phyloP scores from a whole-genome alignment of 2,329 filamentous ascomycete genomes.

The Canariomyces notabilis region DNA sequence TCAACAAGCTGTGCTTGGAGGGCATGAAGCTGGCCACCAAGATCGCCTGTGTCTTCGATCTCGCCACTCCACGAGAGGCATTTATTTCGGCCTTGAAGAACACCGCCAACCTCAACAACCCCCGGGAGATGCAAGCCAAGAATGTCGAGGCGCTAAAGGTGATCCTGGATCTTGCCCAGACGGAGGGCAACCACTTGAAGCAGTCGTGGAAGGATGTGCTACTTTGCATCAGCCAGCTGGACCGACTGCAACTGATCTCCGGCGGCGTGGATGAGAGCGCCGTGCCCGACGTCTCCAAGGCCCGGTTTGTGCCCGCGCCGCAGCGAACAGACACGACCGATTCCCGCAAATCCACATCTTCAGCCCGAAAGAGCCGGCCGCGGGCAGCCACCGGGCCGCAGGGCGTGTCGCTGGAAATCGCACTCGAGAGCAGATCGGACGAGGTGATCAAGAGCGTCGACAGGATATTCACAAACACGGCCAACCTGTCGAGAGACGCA shows the following conservation, averaged over 20 bases:
- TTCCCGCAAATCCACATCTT: conserved; percentile 64
- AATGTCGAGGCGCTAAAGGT: conserved; percentile 93
- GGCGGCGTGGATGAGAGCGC: conserved; percentile 90
- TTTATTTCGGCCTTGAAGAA: conserved; percentile 92
- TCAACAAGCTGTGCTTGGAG: conserved; percentile 88
- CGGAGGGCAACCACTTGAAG: conserved; percentile 83
- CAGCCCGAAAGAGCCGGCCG: conserved; percentile 44
- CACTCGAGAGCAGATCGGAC: conserved; percentile 84
- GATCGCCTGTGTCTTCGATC: conserved; percentile 87
- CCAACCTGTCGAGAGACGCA: conserved; percentile 84
- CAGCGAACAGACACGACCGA: conserved; percentile 46
- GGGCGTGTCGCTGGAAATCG: conserved; percentile 71
- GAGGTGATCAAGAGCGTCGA: conserved; percentile 92
- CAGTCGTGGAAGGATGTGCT: conserved; percentile 94
- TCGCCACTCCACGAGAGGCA: conserved; percentile 88
- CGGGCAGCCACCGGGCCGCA: conserved; percentile 56
- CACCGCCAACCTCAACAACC: conserved; percentile 91
- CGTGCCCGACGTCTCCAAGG: conserved; percentile 86
- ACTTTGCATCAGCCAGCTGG: conserved; percentile 91
- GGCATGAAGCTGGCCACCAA: conserved; percentile 91
- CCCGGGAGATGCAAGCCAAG: conserved; percentile 91
- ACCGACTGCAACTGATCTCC: conserved; percentile 89
- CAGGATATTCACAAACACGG: conserved; percentile 93
- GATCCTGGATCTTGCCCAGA: conserved; percentile 84
- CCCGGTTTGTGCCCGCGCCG: conserved; percentile 59